Evolutionary conservation across 164 flowering plant genomes (phyloP), one percentile per base, ranked within the genome.

Genomic region (Vitis rotundifolia): DNA sequence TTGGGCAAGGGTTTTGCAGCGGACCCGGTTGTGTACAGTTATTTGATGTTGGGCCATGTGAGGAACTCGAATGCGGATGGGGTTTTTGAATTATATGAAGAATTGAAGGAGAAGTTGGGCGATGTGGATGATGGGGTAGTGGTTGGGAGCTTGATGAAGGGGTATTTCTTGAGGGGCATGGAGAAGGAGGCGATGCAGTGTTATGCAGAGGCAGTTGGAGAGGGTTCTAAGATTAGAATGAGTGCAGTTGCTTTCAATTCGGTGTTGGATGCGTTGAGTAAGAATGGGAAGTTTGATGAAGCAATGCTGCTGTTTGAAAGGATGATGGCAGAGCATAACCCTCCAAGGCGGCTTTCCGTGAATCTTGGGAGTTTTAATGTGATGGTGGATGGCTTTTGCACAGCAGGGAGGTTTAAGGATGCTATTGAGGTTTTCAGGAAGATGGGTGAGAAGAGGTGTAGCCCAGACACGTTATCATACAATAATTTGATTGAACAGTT

Each of bases 311-410:
- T 95, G 83, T 95, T 93, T 73, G 92, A 89, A 48, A 69, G 79
- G 74, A 91, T 93, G 89, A 61, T 71, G 72, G 70, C n/a, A 15
- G 85, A 76, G 78, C 97, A 95, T 64, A 77, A 75, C 68, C 93
- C 92, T 0, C 98, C 99, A 0, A 81, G 68, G 80, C 56, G 66
- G 53, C 62, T 91, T 58, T 73, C 78, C 3, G 90, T 95, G 77
- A 91, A 95, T 77, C 67, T 95, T 61, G 98, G 98, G 31, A 90
- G 87, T 66, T 95, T 81, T 71, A 95, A 95, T 82, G 93, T 95
- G 26, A 82, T 95, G 87, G 92, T 68, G 9, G 91, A 90, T 71
- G 91, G 94, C 67, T 88, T 81, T 76, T 89, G 91, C 57, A 76
- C 79, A 1, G 76, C 77, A 55, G 89, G 87, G 49, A 89, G 74